Evolutionary conservation across 2,329 filamentous ascomycete species (phyloP), one percentile per base, ranked within the genome.

Genomic region (Cladosporium sp.): DNA sequence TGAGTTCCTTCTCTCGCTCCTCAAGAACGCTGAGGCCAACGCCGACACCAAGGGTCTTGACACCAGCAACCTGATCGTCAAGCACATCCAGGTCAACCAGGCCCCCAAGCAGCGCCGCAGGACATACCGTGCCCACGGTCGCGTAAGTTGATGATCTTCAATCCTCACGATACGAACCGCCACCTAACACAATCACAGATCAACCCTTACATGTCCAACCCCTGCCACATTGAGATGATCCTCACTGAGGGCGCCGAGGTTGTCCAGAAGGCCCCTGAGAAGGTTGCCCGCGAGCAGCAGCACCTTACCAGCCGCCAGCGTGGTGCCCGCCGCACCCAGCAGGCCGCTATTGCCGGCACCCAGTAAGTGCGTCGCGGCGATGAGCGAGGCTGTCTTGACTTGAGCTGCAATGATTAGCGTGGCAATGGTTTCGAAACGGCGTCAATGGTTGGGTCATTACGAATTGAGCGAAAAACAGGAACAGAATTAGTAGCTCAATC

Each of bases 61-160:
- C 85, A 98, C 93, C 80, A 90, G 89, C 85, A 96, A 96, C 88
- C 87, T 99, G 80, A 85, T 98, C 81, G 91, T 99, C 86, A 97
- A 97, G 92, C 96, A 97, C 91, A 99, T 99, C 86, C 95, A 99
- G 88, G 95, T 99, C 88, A 99, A 99, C 92, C 95, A 99, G 88
- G 96, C 95, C 76, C 95, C 95, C 79, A 98, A 98, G 91, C 94
- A 98, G 88, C 90, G 95, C 82, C 89, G 95, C 86, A 91, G 95
- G 83, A 99, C 95, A 81, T 99, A 99, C 91, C 93, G 95, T 89
- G 96, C 96, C 73, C 95, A 99, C 89, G 95, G 95, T 89, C 93
- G 95, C 87, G 94, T 97, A 96, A 78, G 93, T 54, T 92, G 62
- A 64, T 51, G 30, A 59, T 25, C 16, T 23, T 63, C 26, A 23